Base-by-base conservation (phyloP, 2,329 filamentous ascomycete genomes). In the Sarocladium oryzae region DNA sequence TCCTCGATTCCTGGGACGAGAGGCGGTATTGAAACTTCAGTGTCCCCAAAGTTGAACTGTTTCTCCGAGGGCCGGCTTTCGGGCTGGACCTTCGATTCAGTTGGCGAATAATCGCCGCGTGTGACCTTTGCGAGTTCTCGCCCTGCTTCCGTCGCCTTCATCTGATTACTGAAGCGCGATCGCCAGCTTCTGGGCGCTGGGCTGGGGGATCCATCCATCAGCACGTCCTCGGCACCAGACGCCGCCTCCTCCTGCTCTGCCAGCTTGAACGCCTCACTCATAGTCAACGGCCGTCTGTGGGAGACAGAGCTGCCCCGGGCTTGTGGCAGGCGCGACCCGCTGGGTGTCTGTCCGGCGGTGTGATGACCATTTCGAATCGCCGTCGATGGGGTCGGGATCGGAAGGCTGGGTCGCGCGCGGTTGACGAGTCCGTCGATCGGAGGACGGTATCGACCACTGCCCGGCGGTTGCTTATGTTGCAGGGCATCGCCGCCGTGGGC, bases 151-250 rank as follows among this genome's bases (percentile, higher is more conserved):
- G 46, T 36, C 40, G 18, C 51, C 32, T 33, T 37, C 28, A 41
- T 40, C 13, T 33, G 36, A 21, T 6, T 32, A 1, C 62, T 64
- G 43, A 57, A 60, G 30, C 61, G 63, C 16, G 62, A 58, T 11
- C 71, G 69, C 69, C 72, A 73, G 7, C 66, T 59, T 28, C 76
- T 65, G 2, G 76, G 76, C 1, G 76, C 76, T 1, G 76, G 76
- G 51, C 76, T 79, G 1, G 76, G 76, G 2, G 75, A 78, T 16
- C 69, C 75, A 53, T 72, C 70, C n/a, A 60, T 58, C 53, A 24
- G 62, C 56, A 5, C 33, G 11, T 23, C 32, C 18, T n/a, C 51
- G 40, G 10, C 55, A 52, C 13, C 58, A 54, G 10, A 51, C 26
- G 41, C 50, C 23, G 26, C 51, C 48, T 45, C 56, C 40, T 53